Evolutionary conservation across 1,284 basidiomycete species (phyloP).

Genomic region (Ceratobasidium sp.): DNA sequence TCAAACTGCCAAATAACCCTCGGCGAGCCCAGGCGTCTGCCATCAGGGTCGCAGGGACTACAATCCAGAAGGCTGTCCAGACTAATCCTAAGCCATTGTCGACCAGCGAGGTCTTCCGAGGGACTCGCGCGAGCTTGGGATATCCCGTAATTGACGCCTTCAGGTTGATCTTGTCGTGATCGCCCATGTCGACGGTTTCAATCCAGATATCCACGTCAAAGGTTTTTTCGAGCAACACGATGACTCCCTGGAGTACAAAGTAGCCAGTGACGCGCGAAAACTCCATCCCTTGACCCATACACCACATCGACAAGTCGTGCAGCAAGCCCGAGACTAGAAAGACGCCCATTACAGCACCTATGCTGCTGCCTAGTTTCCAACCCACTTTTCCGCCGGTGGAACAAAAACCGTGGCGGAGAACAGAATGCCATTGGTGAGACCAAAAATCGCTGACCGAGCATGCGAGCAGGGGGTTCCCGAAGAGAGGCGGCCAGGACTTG

Average conservation of each 20-base stretch:
- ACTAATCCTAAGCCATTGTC: conserved; percentile 3
- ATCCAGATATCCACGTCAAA: conserved; percentile 35
- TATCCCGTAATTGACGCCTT: conserved; percentile 16
- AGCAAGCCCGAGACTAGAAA: conserved; percentile 64
- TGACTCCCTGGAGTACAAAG: conserved; percentile 64
- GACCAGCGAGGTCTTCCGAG: neutral
- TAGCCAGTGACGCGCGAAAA: conserved; percentile 56
- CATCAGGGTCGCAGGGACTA: conserved; percentile 25
- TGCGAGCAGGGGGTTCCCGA: conserved; percentile 9
- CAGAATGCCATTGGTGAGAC: conserved; percentile 33
- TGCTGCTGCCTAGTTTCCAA: conserved; percentile 15
- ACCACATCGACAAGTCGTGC: conserved; percentile 64
- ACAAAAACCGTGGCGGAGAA: conserved; percentile 26
- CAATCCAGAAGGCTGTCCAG: conserved; percentile 28
- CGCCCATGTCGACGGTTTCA: conserved; percentile 10
- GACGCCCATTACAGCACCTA: conserved; percentile 55
- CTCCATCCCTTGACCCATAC: conserved; percentile 63
- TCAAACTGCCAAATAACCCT: conserved; percentile 7
- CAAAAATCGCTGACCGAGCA: conserved; percentile 28
- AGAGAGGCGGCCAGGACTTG: conserved; percentile 31
- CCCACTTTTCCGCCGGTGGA: conserved; percentile 20
- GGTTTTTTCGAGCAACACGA: conserved; percentile 56
- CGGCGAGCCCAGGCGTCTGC: conserved; percentile 25
- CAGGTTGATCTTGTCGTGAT: conserved; percentile 7
- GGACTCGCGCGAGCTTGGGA: conserved; percentile 11